A percentile compares a stretch with the other conserved stretches of the same genome.
Evolutionary conservation across 148 eudicot species (phyloP).

Genomic region (Camellia lanceoleosa): DNA sequence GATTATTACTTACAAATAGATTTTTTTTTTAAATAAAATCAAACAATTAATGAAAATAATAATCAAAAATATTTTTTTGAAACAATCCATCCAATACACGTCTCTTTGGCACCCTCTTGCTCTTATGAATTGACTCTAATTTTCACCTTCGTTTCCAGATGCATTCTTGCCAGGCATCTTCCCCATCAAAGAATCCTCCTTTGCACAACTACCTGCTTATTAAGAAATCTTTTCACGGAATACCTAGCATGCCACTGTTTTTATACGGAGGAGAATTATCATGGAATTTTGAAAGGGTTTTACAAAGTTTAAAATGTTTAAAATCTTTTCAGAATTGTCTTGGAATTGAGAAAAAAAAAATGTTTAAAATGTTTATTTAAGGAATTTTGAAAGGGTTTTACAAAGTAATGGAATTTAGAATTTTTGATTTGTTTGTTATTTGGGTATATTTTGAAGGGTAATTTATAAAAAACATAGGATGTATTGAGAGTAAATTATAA

Average conservation of each 20-base stretch:
- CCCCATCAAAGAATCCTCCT: conserved; percentile 44
- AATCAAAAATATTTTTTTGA: no score
- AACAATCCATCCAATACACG: conserved; percentile 40
- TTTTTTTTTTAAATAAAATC: no score
- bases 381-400: no score
- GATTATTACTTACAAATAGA: no score
- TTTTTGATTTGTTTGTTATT: no score
- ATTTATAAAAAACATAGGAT: no score
- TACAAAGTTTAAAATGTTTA: no score
- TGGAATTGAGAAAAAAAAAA: conserved; percentile 22
- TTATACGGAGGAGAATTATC: conserved; percentile 44
- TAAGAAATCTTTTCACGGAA: conserved; percentile 83
- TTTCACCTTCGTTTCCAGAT: conserved; percentile 54
- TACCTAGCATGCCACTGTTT: conserved; percentile 58
- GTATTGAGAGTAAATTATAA: no score
- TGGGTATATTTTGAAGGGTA: no score
- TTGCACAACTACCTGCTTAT: conserved; percentile 49
- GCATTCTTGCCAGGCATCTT: conserved; percentile 34
- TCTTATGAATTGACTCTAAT: conserved; percentile 55
- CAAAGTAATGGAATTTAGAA: no score
- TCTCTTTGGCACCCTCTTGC: conserved; percentile 69
- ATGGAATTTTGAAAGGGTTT: background rate
- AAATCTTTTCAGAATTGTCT: conserved; percentile 44
- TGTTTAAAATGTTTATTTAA: background rate
- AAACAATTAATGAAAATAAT: no score